Evolutionary conservation across 805 yeast genomes (phyloP).

Genomic region (Ogataea allantospora): DNA sequence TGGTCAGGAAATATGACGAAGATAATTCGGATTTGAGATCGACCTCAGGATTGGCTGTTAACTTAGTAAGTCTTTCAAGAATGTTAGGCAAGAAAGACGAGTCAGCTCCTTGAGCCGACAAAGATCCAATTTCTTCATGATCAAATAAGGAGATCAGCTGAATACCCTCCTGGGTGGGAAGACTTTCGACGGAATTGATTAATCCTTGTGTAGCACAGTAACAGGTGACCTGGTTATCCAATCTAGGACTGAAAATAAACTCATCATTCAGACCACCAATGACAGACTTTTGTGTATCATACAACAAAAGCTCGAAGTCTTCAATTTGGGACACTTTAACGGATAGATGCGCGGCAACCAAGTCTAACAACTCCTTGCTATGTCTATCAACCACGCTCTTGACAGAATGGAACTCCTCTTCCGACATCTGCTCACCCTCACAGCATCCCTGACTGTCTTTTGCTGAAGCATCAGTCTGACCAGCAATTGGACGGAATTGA

Average conservation of each 20-base stretch:
- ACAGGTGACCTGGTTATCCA: constrained; percentile 88
- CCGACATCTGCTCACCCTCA: constrained; percentile 48
- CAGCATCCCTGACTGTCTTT: constrained; percentile 39
- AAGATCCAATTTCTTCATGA: constrained; percentile 94
- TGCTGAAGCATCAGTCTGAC: constrained; percentile 30
- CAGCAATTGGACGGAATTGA: constrained; percentile 84
- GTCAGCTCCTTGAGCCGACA: constrained; percentile 95
- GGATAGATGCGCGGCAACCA: constrained; percentile 64
- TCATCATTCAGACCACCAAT: constrained; percentile 90
- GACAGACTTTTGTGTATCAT: constrained; percentile 78
- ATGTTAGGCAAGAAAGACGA: constrained; percentile 85
- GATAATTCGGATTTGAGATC: constrained; percentile 33
- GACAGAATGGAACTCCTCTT: constrained; percentile 62
- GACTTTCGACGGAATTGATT: constrained; percentile 39
- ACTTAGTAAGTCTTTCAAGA: constrained; percentile 60
- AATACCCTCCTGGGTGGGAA: constrained; percentile 54
- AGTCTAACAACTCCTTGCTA: constrained; percentile 62
- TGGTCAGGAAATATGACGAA: constrained; percentile 45
- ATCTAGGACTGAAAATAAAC: constrained; percentile 85
- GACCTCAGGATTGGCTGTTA: constrained; percentile 39
- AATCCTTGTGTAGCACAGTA: constrained; percentile 75
- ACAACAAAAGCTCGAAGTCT: constrained; percentile 85
- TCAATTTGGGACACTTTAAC: constrained; percentile 60
- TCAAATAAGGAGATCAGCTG: constrained; percentile 83
- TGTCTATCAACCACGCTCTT: constrained; percentile 71